Base-by-base conservation (phyloP, 192 early-diverging fungal species). In the Mortierella hygrophila region DNA sequence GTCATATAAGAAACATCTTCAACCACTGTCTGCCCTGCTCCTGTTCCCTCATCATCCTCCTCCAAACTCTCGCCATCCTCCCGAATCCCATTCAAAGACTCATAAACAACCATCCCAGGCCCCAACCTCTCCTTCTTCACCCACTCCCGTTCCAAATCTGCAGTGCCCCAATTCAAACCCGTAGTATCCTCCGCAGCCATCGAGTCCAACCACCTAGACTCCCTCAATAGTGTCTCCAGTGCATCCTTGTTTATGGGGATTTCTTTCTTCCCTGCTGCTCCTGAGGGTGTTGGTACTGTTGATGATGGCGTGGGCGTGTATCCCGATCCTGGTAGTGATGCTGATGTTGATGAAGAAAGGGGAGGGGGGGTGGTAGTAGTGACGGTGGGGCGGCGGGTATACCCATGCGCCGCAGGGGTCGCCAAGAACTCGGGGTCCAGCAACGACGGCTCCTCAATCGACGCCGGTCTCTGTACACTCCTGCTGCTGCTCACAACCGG, bases 41-140 rank as follows among this genome's bases (percentile, higher is more conserved):
- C 54, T 23, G 37, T 20, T 44, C 72, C 9, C 55, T 55, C 5
- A 49, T 44, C 23, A 35, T 73, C 57, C 35, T 74, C 72, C 16
- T 32, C 60, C 21, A 23, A 47, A 0, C 1, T 15, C 32, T 37
- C 29, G 1, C 18, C 38, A 23, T 20, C 32, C 8, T 26, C 42
- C 10, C 3, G 9, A 44, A 44, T 3, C 3, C 41, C 55, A 6
- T 6, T 41, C 68, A 83, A n/a, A 3, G 79, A 20, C 47, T 81
- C 79, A 37, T 86, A 86, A n/a, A 86, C 79, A 75, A 81, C 77
- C 41, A 86, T 86, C n/a, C 69, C 77, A 38, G 84, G 84, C 3
- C 84, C 84, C 13, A 86, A 32, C 23, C 84, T 46, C 54, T 81
- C 71, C 40, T 23, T 72, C 37, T 74, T 79, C 7, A 60, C 37